Evolutionary conservation across 768 basidiomycete species (phyloP).

Genomic region (Trichaptum fuscoviolaceum): DNA sequence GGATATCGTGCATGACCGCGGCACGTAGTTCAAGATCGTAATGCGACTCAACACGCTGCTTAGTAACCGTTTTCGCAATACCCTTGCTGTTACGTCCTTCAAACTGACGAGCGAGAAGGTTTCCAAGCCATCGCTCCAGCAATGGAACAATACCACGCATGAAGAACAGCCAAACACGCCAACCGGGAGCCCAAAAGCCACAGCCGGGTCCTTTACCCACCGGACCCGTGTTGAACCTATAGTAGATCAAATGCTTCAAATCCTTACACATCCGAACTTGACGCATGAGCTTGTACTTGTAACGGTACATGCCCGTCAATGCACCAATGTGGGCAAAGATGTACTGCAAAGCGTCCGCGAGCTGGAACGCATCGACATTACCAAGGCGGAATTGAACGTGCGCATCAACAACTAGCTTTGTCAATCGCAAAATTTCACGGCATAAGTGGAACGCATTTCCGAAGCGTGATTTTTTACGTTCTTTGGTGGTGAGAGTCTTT

Average conservation of each 20-base stretch:
- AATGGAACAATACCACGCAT: slow-evolving; percentile 98
- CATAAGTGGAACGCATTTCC: slow-evolving; percentile 99
- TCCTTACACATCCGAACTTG: slow-evolving; percentile 99
- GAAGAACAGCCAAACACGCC: slow-evolving; percentile 99
- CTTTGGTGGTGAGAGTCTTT: slow-evolving; percentile 96
- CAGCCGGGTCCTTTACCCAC: slow-evolving; percentile 99
- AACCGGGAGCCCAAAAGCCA: slow-evolving; percentile 99
- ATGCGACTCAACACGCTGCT: slow-evolving; percentile 98
- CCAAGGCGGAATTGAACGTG: slow-evolving; percentile 98
- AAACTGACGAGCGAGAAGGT: slow-evolving; percentile 95
- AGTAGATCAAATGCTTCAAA: slow-evolving; percentile 96
- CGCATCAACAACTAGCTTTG: slow-evolving; percentile 97
- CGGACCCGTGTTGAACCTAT: slow-evolving; percentile 98
- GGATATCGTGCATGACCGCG: slow-evolving; percentile 99
- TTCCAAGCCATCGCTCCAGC: slow-evolving; percentile 96
- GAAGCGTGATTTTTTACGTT: slow-evolving; percentile 99
- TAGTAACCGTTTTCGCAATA: slow-evolving; percentile 96
- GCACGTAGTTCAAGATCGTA: slow-evolving; percentile 96
- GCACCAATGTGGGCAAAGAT: slow-evolving; percentile 97
- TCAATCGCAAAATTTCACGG: slow-evolving; percentile 87
- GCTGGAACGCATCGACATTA: slow-evolving; percentile 98
- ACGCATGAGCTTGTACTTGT: slow-evolving; percentile 99
- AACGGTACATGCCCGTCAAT: slow-evolving; percentile 98
- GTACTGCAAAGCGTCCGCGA: slow-evolving; percentile 97
- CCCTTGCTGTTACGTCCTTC: slow-evolving; percentile 97